These are phyloP conservation scores for Crataegus laevigata DNA, from an alignment of 306 rosid genomes.

Conservation along the genomic window DNA sequence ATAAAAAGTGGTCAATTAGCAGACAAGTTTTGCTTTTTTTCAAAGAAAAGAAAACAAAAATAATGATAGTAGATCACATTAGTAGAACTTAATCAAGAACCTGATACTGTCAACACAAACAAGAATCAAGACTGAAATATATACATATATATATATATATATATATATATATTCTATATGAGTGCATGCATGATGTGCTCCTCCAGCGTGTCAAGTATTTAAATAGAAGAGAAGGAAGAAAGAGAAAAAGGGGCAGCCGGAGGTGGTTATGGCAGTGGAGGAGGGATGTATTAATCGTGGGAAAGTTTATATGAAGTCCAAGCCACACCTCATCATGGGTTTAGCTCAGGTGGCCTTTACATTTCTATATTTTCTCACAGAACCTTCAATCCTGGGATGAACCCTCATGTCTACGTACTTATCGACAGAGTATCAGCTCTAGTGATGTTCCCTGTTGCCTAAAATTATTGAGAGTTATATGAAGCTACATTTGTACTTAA, in stretches of 20 bases:
- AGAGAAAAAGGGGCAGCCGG: not conserved
- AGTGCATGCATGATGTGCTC: conserved; percentile 15
- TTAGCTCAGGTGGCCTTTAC: conserved; percentile 45
- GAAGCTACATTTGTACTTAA: no score
- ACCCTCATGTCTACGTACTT: conserved; percentile 72
- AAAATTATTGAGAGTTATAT: conserved; percentile 54
- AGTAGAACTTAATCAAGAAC: not conserved
- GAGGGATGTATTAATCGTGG: not conserved
- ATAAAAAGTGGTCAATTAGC: no score
- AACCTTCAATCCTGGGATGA: conserved; percentile 89
- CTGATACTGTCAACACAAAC: conserved; percentile 12
- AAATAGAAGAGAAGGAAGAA: not conserved
- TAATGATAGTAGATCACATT: not conserved
- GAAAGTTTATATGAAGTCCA: conserved; percentile 32
- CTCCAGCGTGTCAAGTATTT: conserved; percentile 12
- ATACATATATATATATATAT: no score
- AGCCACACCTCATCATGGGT: conserved; percentile 65
- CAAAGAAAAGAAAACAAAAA: no score
- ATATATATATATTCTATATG: not conserved
- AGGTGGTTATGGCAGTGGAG: conserved; percentile 22
- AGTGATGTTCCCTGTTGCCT: conserved; percentile 61
- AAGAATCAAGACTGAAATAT: conserved; percentile 26
- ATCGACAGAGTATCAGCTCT: conserved; percentile 53
- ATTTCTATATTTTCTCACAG: conserved; percentile 43
- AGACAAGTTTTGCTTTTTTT: no score